Evolutionary conservation across 176 grass and related monocot species (phyloP), one percentile per base, ranked within the genome.

Genomic region (Paspalum notatum): DNA sequence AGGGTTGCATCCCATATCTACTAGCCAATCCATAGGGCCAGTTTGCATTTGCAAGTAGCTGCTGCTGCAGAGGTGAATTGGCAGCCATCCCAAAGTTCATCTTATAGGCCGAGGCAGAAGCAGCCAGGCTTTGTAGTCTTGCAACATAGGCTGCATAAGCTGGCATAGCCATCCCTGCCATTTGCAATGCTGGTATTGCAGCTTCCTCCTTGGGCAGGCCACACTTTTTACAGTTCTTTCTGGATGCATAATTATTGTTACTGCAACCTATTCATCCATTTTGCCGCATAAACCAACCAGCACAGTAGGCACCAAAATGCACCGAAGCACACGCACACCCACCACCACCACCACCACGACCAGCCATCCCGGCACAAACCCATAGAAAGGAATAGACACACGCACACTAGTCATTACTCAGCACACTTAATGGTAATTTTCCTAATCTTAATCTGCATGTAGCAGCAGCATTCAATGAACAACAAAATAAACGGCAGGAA

Each of bases 241-340:
- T 99, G 81, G 96, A 99, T 79, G 96, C 96, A 93, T 99, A 99
- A 89, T 99, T 99, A 85, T 99, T 99, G 86, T 99, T 99, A 91
- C 96, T 99, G 88, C 96, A 99, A 91, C 96, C 96, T 99, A 93
- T 60, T 81, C 51, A 94, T 91, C 87, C 68, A 88, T 90, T 90
- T 90, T 88, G 76, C 24, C 85, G 74, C 83, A 91, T 18, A 91
- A 83, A 80, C 77, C 89, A 89, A 94, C 84, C 82, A 93, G 74
- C 81, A 85, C 79, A 84, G 83, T 60, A 88, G 84, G 81, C 53
- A 87, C 62, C 75, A 86, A 76, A 82, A 87, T 37, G 82, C 82
- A 85, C 72, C 83, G 62, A 86, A 80, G 83, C 68, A 83, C 83
- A 92, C 86, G 83, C 86, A 92, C 86, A 89, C 83, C 52, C 76